Conservation (phyloP, 2,329 filamentous ascomycete species). For the Claviceps maximensis region DNA sequence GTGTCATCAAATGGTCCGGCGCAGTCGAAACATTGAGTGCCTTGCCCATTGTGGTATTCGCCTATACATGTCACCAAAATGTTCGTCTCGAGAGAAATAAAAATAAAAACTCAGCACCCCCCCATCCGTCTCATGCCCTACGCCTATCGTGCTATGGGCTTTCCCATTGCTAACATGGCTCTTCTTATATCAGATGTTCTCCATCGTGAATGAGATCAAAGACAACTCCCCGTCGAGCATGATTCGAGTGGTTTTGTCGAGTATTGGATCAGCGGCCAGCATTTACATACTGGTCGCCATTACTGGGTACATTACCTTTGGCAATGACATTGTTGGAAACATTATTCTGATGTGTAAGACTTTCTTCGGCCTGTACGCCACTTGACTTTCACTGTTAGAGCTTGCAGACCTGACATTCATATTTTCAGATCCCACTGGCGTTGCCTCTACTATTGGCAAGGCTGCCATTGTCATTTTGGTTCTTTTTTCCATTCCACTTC, state of each 20-base stretch:
- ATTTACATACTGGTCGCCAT: slow-evolving; percentile 88
- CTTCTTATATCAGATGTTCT: slow-evolving; percentile 67
- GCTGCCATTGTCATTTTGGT: slow-evolving; percentile 92
- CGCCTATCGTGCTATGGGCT: not conserved
- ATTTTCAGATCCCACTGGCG: slow-evolving; percentile 25
- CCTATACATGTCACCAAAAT: slow-evolving; percentile 99
- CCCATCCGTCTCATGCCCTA: not conserved
- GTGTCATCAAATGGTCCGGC: slow-evolving; percentile 66
- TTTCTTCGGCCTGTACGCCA: not conserved
- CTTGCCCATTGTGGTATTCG: slow-evolving; percentile 91
- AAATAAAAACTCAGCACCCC: not conserved
- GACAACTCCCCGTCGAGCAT: slow-evolving; percentile 66
- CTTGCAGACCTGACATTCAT: slow-evolving; percentile 6
- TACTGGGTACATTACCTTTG: slow-evolving; percentile 92
- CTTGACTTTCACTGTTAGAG: not conserved
- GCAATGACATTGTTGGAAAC: slow-evolving; percentile 77
- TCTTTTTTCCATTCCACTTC: slow-evolving; percentile 89
- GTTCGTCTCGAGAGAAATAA: slow-evolving; percentile 34
- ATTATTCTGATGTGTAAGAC: slow-evolving; percentile 82
- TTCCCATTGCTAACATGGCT: slow-evolving; percentile 12
- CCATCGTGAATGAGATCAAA: slow-evolving; percentile 86
- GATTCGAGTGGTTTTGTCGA: slow-evolving; percentile 64
- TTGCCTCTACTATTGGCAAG: slow-evolving; percentile 82
- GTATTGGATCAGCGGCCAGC: slow-evolving; percentile 75
- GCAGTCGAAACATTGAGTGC: slow-evolving; percentile 68